Conservation (phyloP, 2,329 filamentous ascomycete genomes). For the Colletotrichum godetiae region DNA sequence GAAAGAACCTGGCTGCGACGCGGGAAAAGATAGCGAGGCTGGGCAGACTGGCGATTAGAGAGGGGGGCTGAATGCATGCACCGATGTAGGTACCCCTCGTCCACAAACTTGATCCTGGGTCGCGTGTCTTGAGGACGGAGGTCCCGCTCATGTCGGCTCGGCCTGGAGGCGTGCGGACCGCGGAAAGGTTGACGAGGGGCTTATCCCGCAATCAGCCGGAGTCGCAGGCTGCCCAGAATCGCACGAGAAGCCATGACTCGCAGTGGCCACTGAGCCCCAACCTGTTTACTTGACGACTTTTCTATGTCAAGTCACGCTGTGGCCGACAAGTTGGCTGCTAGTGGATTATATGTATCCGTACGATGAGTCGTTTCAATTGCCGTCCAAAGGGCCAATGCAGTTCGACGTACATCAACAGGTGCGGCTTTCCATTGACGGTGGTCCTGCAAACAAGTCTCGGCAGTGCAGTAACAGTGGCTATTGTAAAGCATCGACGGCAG, state of each 20-base stretch:
- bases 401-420: slow-evolving; percentile 4
- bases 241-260: slow-evolving; percentile 26
- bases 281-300: slow-evolving; percentile 20
- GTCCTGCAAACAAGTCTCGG: background rate
- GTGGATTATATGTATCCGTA: slow-evolving; percentile 15
- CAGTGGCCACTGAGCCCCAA: slow-evolving; percentile 21
- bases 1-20: slow-evolving; percentile 7
- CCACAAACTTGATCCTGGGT: slow-evolving; percentile 1
- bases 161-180: slow-evolving; percentile 24
- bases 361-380: slow-evolving; percentile 6
- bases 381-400: slow-evolving; percentile 2
- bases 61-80: slow-evolving; percentile 11
- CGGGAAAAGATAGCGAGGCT: slow-evolving; percentile 28
- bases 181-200: slow-evolving; percentile 18
- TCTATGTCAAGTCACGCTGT: slow-evolving; percentile 14
- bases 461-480: background rate
- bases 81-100: slow-evolving; percentile 13
- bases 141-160: slow-evolving; percentile 25
- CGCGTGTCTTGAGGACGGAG: slow-evolving; percentile 12
- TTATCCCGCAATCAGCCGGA: slow-evolving; percentile 16
- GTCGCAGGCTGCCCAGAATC: slow-evolving; percentile 7
- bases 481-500: background rate
- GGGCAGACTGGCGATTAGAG: slow-evolving; percentile 6
- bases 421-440: background rate
- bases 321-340: background rate